A percentile compares a stretch with the other conserved stretches of the same genome.
Conservation (phyloP, 176 grass and related monocot species). For the Alopecurus myosuroides region DNA sequence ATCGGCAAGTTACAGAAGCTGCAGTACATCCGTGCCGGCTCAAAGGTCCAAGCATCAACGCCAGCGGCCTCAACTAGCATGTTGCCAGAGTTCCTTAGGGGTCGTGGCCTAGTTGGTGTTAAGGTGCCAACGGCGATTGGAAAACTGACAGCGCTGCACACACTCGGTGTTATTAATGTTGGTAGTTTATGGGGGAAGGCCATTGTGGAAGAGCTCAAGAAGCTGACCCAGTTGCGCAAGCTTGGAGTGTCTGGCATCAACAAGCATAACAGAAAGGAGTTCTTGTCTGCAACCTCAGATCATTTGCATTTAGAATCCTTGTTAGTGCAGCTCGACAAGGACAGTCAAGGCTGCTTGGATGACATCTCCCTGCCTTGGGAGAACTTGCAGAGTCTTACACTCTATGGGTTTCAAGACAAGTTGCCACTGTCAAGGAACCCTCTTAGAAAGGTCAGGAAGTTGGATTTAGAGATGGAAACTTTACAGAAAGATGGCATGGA, state of each 20-base stretch:
- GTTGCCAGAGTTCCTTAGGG: neutral
- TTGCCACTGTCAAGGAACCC: neutral
- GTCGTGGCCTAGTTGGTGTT: neutral
- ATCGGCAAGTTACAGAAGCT: slow-evolving; percentile 12
- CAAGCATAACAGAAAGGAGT: neutral
- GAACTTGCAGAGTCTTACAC: slow-evolving; percentile 5
- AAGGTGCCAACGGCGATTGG: neutral
- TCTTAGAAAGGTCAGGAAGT: neutral
- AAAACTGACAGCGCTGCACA: neutral
- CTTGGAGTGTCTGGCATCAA: slow-evolving; percentile 9
- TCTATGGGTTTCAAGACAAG: neutral
- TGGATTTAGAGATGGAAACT: slow-evolving; percentile 2
- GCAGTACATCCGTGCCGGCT: slow-evolving; percentile 6
- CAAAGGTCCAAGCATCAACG: neutral
- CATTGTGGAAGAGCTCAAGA: neutral
- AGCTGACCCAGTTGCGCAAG: slow-evolving; percentile 16
- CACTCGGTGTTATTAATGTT: neutral
- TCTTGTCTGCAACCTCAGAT: neutral
- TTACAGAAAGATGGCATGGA: neutral
- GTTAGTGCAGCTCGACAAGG: neutral
- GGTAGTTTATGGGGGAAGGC: neutral
- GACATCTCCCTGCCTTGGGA: neutral
- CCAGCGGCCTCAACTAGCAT: neutral
- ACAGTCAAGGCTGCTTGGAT: neutral
- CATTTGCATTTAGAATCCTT: neutral